Evolutionary conservation across 169 alveolate genomes (phyloP).

Genomic region (Plasmodium coatneyi): DNA sequence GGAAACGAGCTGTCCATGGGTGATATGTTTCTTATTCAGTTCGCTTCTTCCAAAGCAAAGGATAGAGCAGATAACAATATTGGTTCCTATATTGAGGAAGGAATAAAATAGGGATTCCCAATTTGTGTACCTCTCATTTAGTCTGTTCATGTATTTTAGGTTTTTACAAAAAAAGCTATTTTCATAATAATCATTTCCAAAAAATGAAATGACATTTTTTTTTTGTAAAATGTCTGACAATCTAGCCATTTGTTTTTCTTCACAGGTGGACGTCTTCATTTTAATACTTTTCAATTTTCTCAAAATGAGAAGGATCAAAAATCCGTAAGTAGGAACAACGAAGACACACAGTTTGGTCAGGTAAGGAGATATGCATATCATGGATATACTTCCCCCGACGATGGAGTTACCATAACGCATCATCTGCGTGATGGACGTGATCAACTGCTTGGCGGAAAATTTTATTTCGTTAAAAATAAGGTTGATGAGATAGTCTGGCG

Average conservation of each 20-base stretch:
- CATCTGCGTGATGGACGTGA: conserved; percentile 55
- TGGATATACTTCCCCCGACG: conserved; percentile 45
- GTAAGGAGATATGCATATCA: conserved; percentile 36
- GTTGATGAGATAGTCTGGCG: conserved; percentile 45
- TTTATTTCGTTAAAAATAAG: conserved; percentile 50
- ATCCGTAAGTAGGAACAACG: conserved; percentile 46
- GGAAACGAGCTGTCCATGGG: conserved; percentile 62
- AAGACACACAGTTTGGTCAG: conserved; percentile 43
- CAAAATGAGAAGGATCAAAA: conserved; percentile 6
- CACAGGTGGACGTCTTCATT: conserved; percentile 9
- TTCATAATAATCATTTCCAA: conserved; percentile 66
- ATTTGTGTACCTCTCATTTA: conserved; percentile 20
- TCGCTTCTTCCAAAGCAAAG: conserved; percentile 55
- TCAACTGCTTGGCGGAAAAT: conserved; percentile 34
- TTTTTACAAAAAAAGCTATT: conserved; percentile 29
- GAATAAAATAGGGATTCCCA: conserved; percentile 60
- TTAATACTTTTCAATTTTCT: conserved; percentile 32
- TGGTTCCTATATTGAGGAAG: conserved; percentile 53
- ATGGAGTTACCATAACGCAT: conserved; percentile 51
- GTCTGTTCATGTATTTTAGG: neutral
- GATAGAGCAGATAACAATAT: conserved; percentile 54
- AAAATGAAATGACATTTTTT: conserved; percentile 54
- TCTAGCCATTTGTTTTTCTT: conserved; percentile 74
- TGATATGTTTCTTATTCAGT: conserved; percentile 13
- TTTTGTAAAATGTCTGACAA: conserved; percentile 57